Conservation (phyloP, 352 stramenopile species). For the Globisporangium polare region DNA sequence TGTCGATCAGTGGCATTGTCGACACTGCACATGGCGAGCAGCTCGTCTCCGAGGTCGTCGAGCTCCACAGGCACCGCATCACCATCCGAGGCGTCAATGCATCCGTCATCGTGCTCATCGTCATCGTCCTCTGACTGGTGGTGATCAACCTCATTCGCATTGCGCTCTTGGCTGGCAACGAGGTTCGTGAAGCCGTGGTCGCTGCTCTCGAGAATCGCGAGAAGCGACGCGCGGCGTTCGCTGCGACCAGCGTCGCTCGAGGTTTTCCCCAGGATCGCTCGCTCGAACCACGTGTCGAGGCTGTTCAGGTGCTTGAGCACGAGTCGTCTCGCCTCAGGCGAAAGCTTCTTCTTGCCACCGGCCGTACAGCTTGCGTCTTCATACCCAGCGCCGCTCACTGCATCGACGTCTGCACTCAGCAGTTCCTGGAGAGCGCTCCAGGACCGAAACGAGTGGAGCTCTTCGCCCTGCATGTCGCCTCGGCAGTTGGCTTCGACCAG, state of each 20-base stretch:
- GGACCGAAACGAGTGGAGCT: constrained; percentile 8
- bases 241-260: not conserved
- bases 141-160: not conserved
- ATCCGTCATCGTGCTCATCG: not conserved
- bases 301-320: constrained; percentile 43
- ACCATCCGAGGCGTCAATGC: constrained; percentile 6
- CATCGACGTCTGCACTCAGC: not conserved
- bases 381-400: not conserved
- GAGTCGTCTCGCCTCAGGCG: constrained; percentile 16
- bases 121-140: not conserved
- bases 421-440: constrained; percentile 1
- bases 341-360: constrained; percentile 3
- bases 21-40: constrained; percentile 7
- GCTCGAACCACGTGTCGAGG: constrained; percentile 49
- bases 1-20: not conserved
- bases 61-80: constrained; percentile 8
- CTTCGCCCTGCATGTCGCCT: constrained; percentile 13
- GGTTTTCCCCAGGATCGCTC: constrained; percentile 29
- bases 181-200: not conserved
- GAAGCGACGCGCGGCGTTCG: constrained; percentile 5
- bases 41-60: constrained; percentile 9
- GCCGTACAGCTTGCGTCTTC: not conserved
- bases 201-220: constrained; percentile 3
- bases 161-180: not conserved
- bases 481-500: not conserved